phyloP scores from a whole-genome alignment of 208 protist species.

The Trypanosoma platydactyli region DNA sequence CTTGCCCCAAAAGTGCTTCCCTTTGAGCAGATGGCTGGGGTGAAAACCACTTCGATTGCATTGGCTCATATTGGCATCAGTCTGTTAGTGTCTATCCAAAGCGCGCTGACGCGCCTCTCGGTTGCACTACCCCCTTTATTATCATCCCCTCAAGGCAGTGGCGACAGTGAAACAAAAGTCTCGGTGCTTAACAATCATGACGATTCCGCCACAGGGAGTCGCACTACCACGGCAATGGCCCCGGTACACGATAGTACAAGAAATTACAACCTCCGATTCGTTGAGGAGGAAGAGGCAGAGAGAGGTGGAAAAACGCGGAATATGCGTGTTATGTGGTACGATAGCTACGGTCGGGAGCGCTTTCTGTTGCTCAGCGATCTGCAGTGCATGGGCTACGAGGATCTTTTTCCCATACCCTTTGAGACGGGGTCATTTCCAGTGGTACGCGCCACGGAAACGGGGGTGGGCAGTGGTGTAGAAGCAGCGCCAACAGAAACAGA shows the following conservation, averaged over 20 bases:
- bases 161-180: neutral
- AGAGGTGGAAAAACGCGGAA: slow-evolving; percentile 10
- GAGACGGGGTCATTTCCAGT: neutral
- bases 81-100: slow-evolving; percentile 52
- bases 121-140: slow-evolving; percentile 13
- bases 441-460: too few relatives aligned
- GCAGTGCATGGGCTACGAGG: slow-evolving; percentile 31
- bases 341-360: slow-evolving; percentile 27
- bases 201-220: neutral
- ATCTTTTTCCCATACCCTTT: slow-evolving; percentile 43
- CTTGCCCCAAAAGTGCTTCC: slow-evolving; percentile 22
- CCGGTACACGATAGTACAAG: neutral
- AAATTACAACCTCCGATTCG: slow-evolving; percentile 2
- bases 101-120: slow-evolving; percentile 30
- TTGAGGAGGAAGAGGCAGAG: neutral
- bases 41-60: slow-evolving; percentile 27
- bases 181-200: too few relatives aligned
- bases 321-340: slow-evolving; percentile 28
- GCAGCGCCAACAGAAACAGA: neutral
- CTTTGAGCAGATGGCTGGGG: slow-evolving; percentile 13
- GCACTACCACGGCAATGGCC: neutral
- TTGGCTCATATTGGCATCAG: slow-evolving; percentile 66
- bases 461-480: neutral
- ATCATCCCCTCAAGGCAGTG: neutral
- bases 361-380: slow-evolving; percentile 32